Percentiles rank a stretch among this genome's conserved stretches.
Evolutionary conservation across 805 yeast species (phyloP).

Genomic region (Blastobotrys chiropterorum): DNA sequence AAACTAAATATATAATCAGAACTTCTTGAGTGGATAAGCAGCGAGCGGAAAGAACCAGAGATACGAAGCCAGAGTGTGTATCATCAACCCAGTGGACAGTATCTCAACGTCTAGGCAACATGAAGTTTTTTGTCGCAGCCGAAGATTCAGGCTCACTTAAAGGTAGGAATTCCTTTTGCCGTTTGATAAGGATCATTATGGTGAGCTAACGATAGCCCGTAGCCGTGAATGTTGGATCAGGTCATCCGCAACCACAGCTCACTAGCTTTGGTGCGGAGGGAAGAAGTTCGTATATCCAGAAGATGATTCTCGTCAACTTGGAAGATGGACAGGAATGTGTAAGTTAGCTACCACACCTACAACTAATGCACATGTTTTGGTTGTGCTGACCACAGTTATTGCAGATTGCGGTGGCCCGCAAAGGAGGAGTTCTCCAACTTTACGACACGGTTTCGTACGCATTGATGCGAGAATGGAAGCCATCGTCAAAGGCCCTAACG

Average conservation of each 20-base stretch:
- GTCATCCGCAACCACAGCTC: too few relatives aligned
- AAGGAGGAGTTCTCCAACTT: slow-evolving; percentile 20
- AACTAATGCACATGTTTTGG: too few relatives aligned
- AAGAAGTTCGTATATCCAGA: slow-evolving; percentile 18
- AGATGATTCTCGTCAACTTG: slow-evolving; percentile 8
- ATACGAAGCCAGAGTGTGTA: too few relatives aligned
- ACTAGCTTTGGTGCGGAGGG: slow-evolving; percentile 15
- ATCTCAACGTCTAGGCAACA: slow-evolving; percentile 17
- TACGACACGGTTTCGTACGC: slow-evolving; percentile 14
- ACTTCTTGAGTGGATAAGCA: too few relatives aligned
- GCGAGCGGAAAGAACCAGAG: too few relatives aligned
- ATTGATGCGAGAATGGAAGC: slow-evolving; percentile 19
- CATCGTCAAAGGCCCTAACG: slow-evolving; percentile 4
- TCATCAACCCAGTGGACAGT: too few relatives aligned
- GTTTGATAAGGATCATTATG: too few relatives aligned
- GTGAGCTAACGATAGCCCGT: background rate
- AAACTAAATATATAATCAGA: too few relatives aligned
- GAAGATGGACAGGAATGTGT: slow-evolving; percentile 8
- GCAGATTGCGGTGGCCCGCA: slow-evolving; percentile 19
- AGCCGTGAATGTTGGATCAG: too few relatives aligned
- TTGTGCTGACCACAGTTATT: background rate
- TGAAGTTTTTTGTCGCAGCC: slow-evolving; percentile 47
- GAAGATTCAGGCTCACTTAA: slow-evolving; percentile 48
- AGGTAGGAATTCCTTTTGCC: slow-evolving; percentile 20
- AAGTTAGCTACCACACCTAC: slow-evolving; percentile 4